Conservation (phyloP, 2,329 filamentous ascomycete species). For the Penicillium aurantiogriseum region DNA sequence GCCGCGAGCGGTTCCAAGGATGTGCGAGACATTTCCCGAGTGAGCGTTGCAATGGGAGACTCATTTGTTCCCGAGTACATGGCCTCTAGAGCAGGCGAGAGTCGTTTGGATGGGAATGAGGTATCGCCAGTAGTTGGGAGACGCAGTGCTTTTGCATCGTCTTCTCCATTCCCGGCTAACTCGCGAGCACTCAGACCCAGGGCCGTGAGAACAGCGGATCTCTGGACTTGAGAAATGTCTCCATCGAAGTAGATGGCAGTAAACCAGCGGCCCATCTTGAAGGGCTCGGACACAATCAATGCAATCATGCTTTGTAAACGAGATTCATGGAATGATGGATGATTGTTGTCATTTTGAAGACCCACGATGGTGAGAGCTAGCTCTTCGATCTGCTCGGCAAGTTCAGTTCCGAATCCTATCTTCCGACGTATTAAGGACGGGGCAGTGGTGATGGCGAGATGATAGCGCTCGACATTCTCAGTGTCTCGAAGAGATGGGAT, state of each 20-base stretch:
- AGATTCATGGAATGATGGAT: constrained; percentile 72
- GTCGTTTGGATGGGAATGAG: constrained; percentile 75
- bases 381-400: constrained; percentile 79
- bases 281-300: constrained; percentile 71
- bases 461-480: constrained; percentile 81
- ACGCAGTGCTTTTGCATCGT: constrained; percentile 45
- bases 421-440: constrained; percentile 83
- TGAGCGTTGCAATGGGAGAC: constrained; percentile 65
- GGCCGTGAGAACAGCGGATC: constrained; percentile 76
- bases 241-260: constrained; percentile 83
- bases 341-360: constrained; percentile 79
- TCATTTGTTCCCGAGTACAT: constrained; percentile 57
- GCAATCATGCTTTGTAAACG: constrained; percentile 80
- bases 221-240: constrained; percentile 84
- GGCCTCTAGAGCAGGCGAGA: constrained; percentile 71
- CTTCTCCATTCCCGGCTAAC: constrained; percentile 70
- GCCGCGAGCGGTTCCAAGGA: constrained; percentile 82
- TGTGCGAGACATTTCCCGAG: constrained; percentile 63
- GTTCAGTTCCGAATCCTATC: constrained; percentile 80
- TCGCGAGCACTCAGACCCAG: constrained; percentile 81
- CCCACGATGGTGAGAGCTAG: constrained; percentile 74
- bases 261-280: constrained; percentile 79
- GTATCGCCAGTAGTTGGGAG: constrained; percentile 37
- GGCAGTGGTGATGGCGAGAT: constrained; percentile 73
- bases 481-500: constrained; percentile 74